phyloP scores from a whole-genome alignment of 306 rosid genomes.

The Prunus fruticosa region DNA sequence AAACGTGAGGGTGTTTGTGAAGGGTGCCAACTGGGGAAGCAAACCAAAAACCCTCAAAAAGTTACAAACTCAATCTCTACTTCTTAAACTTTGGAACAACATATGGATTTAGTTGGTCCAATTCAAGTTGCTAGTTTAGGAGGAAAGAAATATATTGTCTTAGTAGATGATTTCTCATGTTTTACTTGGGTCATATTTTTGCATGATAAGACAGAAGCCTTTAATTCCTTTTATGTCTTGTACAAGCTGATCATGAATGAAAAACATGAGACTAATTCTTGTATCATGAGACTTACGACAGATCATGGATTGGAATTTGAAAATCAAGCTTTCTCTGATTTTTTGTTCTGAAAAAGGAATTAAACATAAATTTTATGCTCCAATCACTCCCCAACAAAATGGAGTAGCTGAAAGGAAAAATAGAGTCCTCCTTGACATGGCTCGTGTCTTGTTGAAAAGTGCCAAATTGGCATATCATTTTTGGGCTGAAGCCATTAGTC shows the following conservation, averaged over 20 bases:
- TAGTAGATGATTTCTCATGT: not conserved
- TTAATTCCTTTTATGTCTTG: not conserved
- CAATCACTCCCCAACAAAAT: not conserved
- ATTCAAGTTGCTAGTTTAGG: not conserved
- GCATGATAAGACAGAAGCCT: not conserved
- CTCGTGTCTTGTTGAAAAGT: not conserved
- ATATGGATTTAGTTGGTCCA: not conserved
- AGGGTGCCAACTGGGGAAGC: not conserved
- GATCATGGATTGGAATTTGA: not conserved
- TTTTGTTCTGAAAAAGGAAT: not conserved
- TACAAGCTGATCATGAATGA: not conserved
- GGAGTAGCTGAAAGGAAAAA: slow-evolving; percentile 2
- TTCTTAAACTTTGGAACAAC: not conserved
- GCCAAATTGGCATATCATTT: not conserved
- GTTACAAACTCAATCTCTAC: not conserved
- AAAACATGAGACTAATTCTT: not conserved
- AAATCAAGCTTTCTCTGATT: not conserved
- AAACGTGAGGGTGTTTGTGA: not conserved
- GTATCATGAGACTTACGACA: not conserved
- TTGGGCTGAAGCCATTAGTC: not conserved
- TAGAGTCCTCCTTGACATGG: not conserved
- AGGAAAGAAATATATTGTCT: not conserved
- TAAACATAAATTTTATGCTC: not conserved
- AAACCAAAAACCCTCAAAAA: not conserved
- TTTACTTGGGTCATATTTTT: not conserved